Evolutionary conservation across 306 rosid species (phyloP), one percentile per base, ranked within the genome.

Genomic region (Dalbergia oliveri): DNA sequence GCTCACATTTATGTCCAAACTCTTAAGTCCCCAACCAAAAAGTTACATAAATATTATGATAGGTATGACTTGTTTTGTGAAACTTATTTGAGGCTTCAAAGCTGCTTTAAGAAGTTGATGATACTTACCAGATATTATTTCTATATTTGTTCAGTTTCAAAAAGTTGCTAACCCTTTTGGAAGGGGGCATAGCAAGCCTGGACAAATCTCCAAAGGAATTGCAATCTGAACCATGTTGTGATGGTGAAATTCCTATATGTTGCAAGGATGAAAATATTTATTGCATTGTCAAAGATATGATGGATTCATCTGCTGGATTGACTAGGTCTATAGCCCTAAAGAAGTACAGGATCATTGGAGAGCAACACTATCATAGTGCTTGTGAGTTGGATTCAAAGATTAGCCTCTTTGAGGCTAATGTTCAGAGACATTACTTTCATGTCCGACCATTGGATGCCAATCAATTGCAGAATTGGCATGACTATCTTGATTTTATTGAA

Each of bases 391-490:
- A 90, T 72, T 79, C 78, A 16, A 86, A 87, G 72, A 72, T 94
- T 84, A 61, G 81, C 64, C 33, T 77, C 69, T 94, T 89, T 75
- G 98, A 94, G 90, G 87, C 63, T 45, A 88, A 88, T 69, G 90
- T 94, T 71, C 83, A 59, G 72, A 90, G 94, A 84, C 69, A 90
- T 69, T 88, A 87, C 90, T 94, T 94, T 84, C 94, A 91, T 84
- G 94, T 90, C 68, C 84, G 60, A 86, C 84, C 90, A 57, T 90
- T 94, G 67, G 90, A 90, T 88, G 72, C 65, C 34, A 76, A 66
- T 82, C 95, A 94, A 66, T 87, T 92, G 84, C 88, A 91, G 85
- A 94, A 86, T 84, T 94, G 98, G 98, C 98, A 94, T 78, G 75
- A 64, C 70, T 94, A 92, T 89, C 88, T 94, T 88, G 94, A 94